Evolutionary conservation across 306 rosid species (phyloP).

Genomic region (Rubus parviflorus): DNA sequence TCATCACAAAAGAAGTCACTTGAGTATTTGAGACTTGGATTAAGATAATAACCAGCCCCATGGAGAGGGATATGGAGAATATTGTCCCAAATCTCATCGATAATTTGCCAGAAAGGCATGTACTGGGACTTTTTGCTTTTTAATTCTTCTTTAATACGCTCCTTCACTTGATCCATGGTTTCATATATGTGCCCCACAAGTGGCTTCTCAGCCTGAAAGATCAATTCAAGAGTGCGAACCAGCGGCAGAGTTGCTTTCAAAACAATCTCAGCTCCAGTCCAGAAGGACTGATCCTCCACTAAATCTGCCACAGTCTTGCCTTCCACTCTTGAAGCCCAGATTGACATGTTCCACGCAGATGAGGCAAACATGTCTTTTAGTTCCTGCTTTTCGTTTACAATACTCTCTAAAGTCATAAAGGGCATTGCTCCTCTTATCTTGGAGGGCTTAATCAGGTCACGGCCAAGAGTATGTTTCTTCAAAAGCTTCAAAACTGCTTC

Average conservation of each 20-base stretch:
- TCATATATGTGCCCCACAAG: conserved; percentile 35
- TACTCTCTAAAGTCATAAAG: conserved; percentile 26
- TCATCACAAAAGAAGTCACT: conserved; percentile 23
- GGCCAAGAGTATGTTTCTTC: conserved; percentile 24
- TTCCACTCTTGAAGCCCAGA: conserved; percentile 24
- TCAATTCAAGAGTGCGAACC: conserved; percentile 9
- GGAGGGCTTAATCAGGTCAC: conserved; percentile 22
- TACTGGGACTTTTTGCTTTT: conserved; percentile 16
- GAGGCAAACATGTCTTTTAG: conserved; percentile 27
- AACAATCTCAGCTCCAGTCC: conserved; percentile 23
- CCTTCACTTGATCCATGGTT: conserved; percentile 37
- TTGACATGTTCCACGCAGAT: conserved; percentile 17
- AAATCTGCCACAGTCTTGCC: conserved; percentile 20
- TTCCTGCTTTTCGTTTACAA: conserved; percentile 16
- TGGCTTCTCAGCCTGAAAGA: conserved; percentile 24
- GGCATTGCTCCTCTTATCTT: conserved; percentile 25
- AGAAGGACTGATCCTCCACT: conserved; percentile 24
- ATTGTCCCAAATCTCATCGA: conserved; percentile 28
- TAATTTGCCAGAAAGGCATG: conserved; percentile 30
- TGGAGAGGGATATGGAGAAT: conserved; percentile 33
- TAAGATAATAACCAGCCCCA: conserved; percentile 28
- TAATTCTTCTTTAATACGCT: conserved; percentile 25
- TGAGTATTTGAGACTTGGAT: conserved; percentile 27
- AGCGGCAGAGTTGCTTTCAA: conserved; percentile 26
- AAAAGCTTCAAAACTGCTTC: conserved; percentile 16